Conservation (phyloP, 306 rosid species). For the Argentina anserina region DNA sequence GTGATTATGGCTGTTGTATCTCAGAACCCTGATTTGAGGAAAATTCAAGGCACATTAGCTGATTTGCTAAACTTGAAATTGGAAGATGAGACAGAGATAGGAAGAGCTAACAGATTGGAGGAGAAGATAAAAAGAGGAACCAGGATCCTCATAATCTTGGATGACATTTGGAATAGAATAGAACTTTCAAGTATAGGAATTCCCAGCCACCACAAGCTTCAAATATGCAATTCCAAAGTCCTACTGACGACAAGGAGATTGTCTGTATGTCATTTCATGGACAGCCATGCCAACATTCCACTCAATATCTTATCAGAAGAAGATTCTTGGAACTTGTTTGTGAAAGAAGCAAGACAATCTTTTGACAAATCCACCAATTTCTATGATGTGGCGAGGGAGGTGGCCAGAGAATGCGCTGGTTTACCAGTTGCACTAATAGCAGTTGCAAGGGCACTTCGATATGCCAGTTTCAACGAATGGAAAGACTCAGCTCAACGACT, state of each 20-base stretch:
- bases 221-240: neutral
- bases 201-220: neutral
- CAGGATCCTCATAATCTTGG: no score
- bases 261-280: neutral
- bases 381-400: neutral
- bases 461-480: neutral
- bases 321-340: neutral
- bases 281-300: neutral
- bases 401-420: neutral
- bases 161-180: neutral
- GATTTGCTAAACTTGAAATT: neutral
- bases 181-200: neutral
- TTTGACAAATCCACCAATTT: neutral
- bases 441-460: neutral
- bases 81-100: neutral
- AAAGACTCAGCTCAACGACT: neutral
- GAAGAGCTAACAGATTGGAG: neutral
- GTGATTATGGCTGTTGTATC: neutral
- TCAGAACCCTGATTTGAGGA: neutral
- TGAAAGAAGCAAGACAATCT: neutral
- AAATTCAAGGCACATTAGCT: neutral
- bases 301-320: neutral
- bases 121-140: neutral
- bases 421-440: neutral
- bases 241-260: neutral